Conservation (phyloP, 441 rosid genomes). For the Bruguiera hainesii region DNA sequence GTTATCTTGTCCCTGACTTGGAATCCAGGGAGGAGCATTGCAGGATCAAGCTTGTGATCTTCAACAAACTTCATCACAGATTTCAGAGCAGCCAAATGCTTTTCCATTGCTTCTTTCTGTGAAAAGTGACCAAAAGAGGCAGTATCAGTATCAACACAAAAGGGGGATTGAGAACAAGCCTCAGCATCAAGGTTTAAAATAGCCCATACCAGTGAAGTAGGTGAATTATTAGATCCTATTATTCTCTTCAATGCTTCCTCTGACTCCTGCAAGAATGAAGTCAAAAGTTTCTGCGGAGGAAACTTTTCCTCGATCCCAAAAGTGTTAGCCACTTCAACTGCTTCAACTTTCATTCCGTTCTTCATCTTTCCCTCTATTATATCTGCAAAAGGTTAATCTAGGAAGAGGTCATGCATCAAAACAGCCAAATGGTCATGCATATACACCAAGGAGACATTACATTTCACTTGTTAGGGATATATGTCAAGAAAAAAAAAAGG, state of each 20-base stretch:
- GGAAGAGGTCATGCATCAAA: not conserved
- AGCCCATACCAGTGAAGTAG: constrained; percentile 35
- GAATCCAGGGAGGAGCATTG: constrained; percentile 49
- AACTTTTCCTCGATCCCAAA: constrained; percentile 59
- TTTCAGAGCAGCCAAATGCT: constrained; percentile 41
- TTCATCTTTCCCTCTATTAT: constrained; percentile 48
- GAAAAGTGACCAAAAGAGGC: constrained; percentile 8
- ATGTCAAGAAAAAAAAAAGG: not conserved
- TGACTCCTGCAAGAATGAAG: constrained; percentile 39
- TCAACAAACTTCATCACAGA: constrained; percentile 54
- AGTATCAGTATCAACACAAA: constrained; percentile 9
- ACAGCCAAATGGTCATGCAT: not conserved
- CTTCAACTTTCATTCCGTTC: constrained; percentile 32
- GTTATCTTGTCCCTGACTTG: constrained; percentile 44
- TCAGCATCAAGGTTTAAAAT: constrained; percentile 2
- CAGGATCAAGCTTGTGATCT: constrained; percentile 45
- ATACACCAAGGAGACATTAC: too few relatives aligned
- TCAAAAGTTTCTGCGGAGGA: constrained; percentile 49
- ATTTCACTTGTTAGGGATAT: not conserved
- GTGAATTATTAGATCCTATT: constrained; percentile 32
- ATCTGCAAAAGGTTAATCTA: constrained; percentile 34
- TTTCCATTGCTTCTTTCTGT: constrained; percentile 53
- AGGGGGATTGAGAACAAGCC: constrained; percentile 5
- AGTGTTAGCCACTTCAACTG: constrained; percentile 49
- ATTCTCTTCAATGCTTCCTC: constrained; percentile 45